These are phyloP conservation scores for Physocladia obscura DNA, from an alignment of 192 early-diverging fungal genomes.

Conservation along the genomic window DNA sequence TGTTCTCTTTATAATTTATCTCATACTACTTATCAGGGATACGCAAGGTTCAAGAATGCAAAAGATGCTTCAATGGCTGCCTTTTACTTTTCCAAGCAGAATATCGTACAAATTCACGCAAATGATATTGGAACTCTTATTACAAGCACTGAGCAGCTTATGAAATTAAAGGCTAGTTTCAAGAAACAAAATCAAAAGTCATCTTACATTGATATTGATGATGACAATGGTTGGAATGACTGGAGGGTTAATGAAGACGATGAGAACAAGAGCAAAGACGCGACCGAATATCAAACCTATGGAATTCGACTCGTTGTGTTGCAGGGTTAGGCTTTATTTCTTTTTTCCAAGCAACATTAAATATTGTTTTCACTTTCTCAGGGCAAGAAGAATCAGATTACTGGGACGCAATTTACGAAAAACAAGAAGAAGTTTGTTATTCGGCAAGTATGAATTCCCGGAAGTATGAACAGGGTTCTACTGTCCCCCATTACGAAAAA, in stretches of 20 bases:
- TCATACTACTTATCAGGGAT: constrained; percentile 24
- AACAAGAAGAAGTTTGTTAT: background rate
- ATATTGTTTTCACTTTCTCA: background rate
- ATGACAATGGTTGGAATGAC: background rate
- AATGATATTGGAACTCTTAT: constrained; percentile 34
- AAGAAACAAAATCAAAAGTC: too few relatives aligned
- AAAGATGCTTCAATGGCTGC: constrained; percentile 25
- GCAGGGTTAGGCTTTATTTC: background rate
- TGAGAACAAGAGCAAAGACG: background rate
- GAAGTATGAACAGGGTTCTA: too few relatives aligned
- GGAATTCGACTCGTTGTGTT: background rate
- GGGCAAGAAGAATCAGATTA: constrained; percentile 6
- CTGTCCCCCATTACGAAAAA: too few relatives aligned
- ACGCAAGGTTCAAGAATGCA: constrained; percentile 33
- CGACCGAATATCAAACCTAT: too few relatives aligned
- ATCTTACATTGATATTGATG: background rate
- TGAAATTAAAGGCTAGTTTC: background rate
- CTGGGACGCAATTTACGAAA: constrained; percentile 6
- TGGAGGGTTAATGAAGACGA: background rate
- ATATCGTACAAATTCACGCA: constrained; percentile 30
- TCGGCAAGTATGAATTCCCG: too few relatives aligned
- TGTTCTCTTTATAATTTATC: background rate
- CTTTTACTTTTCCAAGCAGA: constrained; percentile 26
- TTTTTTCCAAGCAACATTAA: background rate
- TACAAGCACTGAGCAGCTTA: background rate